Evolutionary conservation across 305 asterid genomes (phyloP), one percentile per base, ranked within the genome.

Genomic region (Fraxinus baroniana): DNA sequence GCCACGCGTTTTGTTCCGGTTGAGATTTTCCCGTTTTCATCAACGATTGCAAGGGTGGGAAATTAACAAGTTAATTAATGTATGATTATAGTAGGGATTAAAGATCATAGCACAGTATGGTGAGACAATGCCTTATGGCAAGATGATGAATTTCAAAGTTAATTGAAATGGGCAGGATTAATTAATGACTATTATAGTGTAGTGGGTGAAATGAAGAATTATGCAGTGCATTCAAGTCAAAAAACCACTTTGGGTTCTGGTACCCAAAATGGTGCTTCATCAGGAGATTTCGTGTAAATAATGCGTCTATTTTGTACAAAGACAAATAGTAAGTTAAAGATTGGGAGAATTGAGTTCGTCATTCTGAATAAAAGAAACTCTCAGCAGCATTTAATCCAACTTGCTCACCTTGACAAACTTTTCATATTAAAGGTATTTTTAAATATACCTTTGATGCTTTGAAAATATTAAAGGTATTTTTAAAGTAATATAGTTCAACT

Each of bases 1-100:
- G 82, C 86, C 87, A 89, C 89, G 92, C 77, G 84, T 82, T 52
- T 77, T 36, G 8, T 74, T 78, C 15, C 70, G 68, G 85, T 83
- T 71, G 74, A 71, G 77, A 72, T 37, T 77, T 79, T 57, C 46
- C 12, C 76, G 72, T 57, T 82, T 62, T 22, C 72, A 64, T 64
- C 26, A 62, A 62, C 8, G 30, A 3, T 24, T n/a, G 74, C 68
- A 24, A 46, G 41, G 37, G 13, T 46, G 36, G 37, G 79, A 24
- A 26, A 12, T 37, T 20, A 32, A 36, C 10, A 57, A 76, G 20
- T 7, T 60, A 3, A 60, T 60, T 60, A 60, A 60, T n/a, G 28
- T n/a, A 55, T 52, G 22, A 52, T 17, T 17, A 57, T 17, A 57
- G 24, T 4, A 35, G 37, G 37, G 36, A 33, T 33, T 33, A 33